A percentile compares a stretch with the other conserved stretches of the same genome.
Evolutionary conservation across 495 filamentous ascomycete genomes (phyloP).

Genomic region (Aspergillus carlsbadensis): DNA sequence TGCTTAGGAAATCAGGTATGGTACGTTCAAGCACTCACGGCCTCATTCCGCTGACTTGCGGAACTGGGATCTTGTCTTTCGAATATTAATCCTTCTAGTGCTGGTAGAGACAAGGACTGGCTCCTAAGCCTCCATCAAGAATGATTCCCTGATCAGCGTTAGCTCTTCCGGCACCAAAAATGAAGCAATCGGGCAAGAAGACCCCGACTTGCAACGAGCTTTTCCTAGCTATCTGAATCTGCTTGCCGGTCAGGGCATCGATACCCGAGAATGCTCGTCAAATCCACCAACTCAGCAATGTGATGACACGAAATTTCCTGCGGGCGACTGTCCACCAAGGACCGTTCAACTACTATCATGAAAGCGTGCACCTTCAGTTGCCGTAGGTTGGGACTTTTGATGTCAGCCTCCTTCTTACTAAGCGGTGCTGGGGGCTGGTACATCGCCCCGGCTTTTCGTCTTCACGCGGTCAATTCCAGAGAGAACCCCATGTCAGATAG

Average conservation of each 20-base stretch:
- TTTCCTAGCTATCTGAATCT: slow-evolving; percentile 2
- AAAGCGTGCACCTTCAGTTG: neutral
- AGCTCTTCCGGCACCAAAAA: neutral
- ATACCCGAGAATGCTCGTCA: slow-evolving; percentile 7
- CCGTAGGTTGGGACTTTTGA: neutral
- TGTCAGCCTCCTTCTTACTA: neutral
- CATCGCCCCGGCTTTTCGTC: neutral
- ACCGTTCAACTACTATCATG: too few species aligned
- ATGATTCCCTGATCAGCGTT: slow-evolving; percentile 6
- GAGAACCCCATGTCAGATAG: too few species aligned
- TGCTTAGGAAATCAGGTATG: neutral
- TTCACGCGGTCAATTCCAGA: neutral
- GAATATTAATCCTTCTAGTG: neutral
- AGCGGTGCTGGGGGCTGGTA: neutral
- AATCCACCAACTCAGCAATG: too few species aligned
- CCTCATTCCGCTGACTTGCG: slow-evolving; percentile 5
- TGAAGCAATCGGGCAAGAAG: neutral
- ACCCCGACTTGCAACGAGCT: slow-evolving; percentile 1
- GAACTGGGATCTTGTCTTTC: neutral
- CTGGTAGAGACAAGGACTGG: slow-evolving; percentile 10
- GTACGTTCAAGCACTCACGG: neutral
- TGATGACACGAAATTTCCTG: too few species aligned
- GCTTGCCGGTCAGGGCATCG: neutral
- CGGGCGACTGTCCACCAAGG: too few species aligned
- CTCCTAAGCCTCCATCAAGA: slow-evolving; percentile 8